phyloP scores from a whole-genome alignment of 768 basidiomycete species.

The Multifurca ochricompacta region DNA sequence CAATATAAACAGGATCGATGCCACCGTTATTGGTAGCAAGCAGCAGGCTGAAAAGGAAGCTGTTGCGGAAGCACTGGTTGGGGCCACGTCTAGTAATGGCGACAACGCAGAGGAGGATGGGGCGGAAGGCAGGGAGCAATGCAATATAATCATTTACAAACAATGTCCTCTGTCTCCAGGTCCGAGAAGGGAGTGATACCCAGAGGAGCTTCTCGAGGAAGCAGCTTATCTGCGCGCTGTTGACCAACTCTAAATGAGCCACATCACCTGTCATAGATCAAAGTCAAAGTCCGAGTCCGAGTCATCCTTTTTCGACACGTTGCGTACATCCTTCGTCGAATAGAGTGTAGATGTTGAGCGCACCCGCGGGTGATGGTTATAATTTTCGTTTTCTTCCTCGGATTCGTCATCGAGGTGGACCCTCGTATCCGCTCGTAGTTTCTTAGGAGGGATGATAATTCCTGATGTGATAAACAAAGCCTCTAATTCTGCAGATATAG shows the following conservation, averaged over 20 bases:
- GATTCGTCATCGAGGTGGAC: slow-evolving; percentile 39
- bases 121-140: slow-evolving; percentile 26
- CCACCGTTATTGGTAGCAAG: slow-evolving; percentile 68
- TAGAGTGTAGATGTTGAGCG: slow-evolving; percentile 48
- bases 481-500: slow-evolving; percentile 50
- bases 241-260: not conserved
- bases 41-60: slow-evolving; percentile 39
- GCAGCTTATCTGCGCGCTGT: not conserved
- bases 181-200: not conserved
- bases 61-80: slow-evolving; percentile 28
- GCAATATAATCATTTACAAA: too few relatives aligned
- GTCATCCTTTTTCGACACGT: slow-evolving; percentile 44
- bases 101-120: slow-evolving; percentile 23
- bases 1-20: slow-evolving; percentile 61
- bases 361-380: slow-evolving; percentile 45
- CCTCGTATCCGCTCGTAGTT: slow-evolving; percentile 25
- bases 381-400: slow-evolving; percentile 38
- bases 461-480: slow-evolving; percentile 56
- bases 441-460: slow-evolving; percentile 50
- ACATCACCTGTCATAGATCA: slow-evolving; percentile 33
- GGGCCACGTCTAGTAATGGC: slow-evolving; percentile 19
- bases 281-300: slow-evolving; percentile 82
- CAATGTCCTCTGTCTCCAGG: not conserved
- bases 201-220: not conserved
- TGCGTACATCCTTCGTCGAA: slow-evolving; percentile 48